Evolutionary conservation across 202 grass and related monocot genomes (phyloP), one percentile per base, ranked within the genome.

Genomic region (Schoenoplectus triqueter): DNA sequence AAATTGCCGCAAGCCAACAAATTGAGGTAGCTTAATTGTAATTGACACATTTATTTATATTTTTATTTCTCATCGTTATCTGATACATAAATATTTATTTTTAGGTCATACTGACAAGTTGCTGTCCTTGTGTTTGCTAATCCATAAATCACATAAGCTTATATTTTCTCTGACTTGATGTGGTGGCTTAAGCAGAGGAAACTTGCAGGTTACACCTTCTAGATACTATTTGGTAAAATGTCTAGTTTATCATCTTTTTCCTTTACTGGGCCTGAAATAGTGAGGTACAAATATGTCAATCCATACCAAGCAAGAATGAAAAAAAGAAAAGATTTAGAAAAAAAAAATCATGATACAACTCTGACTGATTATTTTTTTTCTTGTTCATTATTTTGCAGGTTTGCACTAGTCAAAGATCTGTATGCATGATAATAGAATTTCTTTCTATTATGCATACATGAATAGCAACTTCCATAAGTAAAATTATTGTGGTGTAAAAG

Each of bases 1-100:
- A 9, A 78, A 78, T 41, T 21, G 31, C 54, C 9, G 14, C 7
- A 57, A 17, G 11, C 10, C 57, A 78, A 78, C 10, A 59, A 39
- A 78, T 39, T 78, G 51, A 78, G 40, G 51, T 59, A 57, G 51
- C 13, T 11, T 78, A 57, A 78, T 77, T 77, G 20, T 54, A 40
- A 76, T 77, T 57, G 51, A 40, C 51, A 77, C 5, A n/a, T 57
- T 21, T 40, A 41, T 7, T n/a, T 77, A 39, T 14, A 57, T 77
- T 8, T 72, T 15, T 76, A 31, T 31, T 31, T 31, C 31, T 31
- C 31, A 31, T 31, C 31, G 31, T 31, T 56, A 55, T 55, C 10
- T 76, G 18, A 13, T 31, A 39, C 20, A 76, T 71, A 71, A 46
- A 14, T 56, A 46, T 15, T 56, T 10, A 31, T 31, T 76, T 56